Evolutionary conservation across 805 yeast species (phyloP).

Genomic region (Candida montana): DNA sequence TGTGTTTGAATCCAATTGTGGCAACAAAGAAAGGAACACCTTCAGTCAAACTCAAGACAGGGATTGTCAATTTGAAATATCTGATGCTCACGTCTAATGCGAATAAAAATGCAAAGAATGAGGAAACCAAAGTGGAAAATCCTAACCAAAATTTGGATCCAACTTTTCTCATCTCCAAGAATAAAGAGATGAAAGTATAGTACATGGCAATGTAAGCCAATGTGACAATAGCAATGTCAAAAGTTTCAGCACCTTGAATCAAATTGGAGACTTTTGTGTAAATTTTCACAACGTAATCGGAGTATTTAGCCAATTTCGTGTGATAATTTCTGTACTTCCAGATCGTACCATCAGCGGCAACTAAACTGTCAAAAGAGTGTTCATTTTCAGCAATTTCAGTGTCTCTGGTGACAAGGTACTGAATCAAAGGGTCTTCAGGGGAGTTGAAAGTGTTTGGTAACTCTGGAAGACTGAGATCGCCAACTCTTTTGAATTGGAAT

Average conservation of each 20-base stretch:
- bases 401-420: constrained; percentile 32
- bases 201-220: constrained; percentile 85
- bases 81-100: constrained; percentile 64
- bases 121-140: constrained; percentile 68
- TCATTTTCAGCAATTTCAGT: constrained; percentile 10
- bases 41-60: constrained; percentile 73
- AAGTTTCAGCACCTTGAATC: constrained; percentile 71
- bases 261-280: constrained; percentile 37
- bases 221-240: constrained; percentile 75
- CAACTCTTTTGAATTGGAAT: constrained; percentile 47
- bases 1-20: constrained; percentile 86
- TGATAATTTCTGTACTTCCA: constrained; percentile 58
- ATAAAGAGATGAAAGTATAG: constrained; percentile 71
- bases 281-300: constrained; percentile 42
- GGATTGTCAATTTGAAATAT: constrained; percentile 53
- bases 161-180: constrained; percentile 63
- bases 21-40: constrained; percentile 93
- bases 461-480: constrained; percentile 36
- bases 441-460: constrained; percentile 36
- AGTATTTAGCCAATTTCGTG: constrained; percentile 51
- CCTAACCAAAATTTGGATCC: constrained; percentile 91
- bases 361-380: constrained; percentile 10
- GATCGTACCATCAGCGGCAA: constrained; percentile 38
- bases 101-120: constrained; percentile 76
- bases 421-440: constrained; percentile 37